These are phyloP conservation scores for Leptomonas seymouri DNA, from an alignment of 208 protist species.

Conservation along the genomic window DNA sequence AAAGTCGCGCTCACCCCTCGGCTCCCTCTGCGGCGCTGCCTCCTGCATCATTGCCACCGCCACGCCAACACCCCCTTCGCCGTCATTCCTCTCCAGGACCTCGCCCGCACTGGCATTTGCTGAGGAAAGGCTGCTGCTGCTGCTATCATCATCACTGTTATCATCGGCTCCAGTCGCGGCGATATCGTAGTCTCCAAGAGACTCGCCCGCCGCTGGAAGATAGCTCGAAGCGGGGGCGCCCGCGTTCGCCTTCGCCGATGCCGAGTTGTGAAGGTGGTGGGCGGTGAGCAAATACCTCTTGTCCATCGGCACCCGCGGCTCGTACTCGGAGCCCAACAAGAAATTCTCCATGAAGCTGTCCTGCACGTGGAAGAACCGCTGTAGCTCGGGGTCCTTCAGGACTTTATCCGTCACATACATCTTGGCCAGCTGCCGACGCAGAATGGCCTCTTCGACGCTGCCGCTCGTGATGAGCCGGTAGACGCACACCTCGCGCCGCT, in stretches of 20 bases:
- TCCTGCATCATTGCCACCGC: background rate
- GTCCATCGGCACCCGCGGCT: constrained; percentile 47
- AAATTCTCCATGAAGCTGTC: constrained; percentile 92
- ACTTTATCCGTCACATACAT: constrained; percentile 96
- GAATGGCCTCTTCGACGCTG: constrained; percentile 99
- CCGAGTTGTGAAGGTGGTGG: constrained; percentile 32
- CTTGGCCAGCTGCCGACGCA: constrained; percentile 96
- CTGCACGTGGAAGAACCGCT: constrained; percentile 93
- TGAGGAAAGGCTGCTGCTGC: background rate
- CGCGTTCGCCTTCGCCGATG: background rate
- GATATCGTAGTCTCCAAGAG: constrained; percentile 20
- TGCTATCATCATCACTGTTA: constrained; percentile 4
- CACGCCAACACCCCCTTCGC: background rate
- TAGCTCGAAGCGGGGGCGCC: constrained; percentile 4
- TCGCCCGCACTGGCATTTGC: background rate
- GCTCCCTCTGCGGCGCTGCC: background rate
- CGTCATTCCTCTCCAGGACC: background rate
- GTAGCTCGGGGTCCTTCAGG: constrained; percentile 94
- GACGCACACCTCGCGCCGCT: constrained; percentile 95
- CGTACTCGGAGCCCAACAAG: constrained; percentile 86
- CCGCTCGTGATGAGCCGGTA: constrained; percentile 97
- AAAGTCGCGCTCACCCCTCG: constrained; percentile 33
- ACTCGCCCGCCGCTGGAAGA: constrained; percentile 5
- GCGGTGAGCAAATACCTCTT: constrained; percentile 63
- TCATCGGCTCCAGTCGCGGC: constrained; percentile 21